Conservation (phyloP, 352 stramenopile genomes). For the Phytophthora megakarya region DNA sequence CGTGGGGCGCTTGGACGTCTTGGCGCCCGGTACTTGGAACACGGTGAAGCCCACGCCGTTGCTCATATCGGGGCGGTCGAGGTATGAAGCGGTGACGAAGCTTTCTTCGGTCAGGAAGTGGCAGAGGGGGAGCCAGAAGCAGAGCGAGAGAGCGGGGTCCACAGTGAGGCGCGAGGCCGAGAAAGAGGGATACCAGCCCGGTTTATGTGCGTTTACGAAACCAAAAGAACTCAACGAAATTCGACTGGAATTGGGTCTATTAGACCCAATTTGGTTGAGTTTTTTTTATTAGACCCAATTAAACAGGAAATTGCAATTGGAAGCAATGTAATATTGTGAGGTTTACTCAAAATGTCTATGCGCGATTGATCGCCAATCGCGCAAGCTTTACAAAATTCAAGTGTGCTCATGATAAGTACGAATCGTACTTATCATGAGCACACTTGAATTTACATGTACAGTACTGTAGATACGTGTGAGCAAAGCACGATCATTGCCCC, state of each 20-base stretch:
- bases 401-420: no score
- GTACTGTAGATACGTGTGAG: not conserved
- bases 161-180: constrained; percentile 1
- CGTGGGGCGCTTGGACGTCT: constrained; percentile 33
- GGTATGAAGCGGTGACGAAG: not conserved
- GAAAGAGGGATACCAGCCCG: not conserved
- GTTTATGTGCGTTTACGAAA: not conserved
- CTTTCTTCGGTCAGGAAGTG: constrained; percentile 17
- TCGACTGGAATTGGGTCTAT: no score
- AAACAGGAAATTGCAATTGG: no score
- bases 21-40: constrained; percentile 67
- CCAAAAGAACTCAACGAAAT: constrained; percentile 3
- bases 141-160: constrained; percentile 5
- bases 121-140: constrained; percentile 20
- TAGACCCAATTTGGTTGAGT: no score
- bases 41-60: constrained; percentile 64
- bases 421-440: no score
- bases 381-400: no score
- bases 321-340: no score
- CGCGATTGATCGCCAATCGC: no score
- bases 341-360: no score
- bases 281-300: no score
- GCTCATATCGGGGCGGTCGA: constrained; percentile 30
- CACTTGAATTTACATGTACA: no score
- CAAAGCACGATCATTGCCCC: constrained; percentile 6